Evolutionary conservation across 2,329 filamentous ascomycete species (phyloP), one percentile per base, ranked within the genome.

Genomic region (Mollisia scopiformis): DNA sequence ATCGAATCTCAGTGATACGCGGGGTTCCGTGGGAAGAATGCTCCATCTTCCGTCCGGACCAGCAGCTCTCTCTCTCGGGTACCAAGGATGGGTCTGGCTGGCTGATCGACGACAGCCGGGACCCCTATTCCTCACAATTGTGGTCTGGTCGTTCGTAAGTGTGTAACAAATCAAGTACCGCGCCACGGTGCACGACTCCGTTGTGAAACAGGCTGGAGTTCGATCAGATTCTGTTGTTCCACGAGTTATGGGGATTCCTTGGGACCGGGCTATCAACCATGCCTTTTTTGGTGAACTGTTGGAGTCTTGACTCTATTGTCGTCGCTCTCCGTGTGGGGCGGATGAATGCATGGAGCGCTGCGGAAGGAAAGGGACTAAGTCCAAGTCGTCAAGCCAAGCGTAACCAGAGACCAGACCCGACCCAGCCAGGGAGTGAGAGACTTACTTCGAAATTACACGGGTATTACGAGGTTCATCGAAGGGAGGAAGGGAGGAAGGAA

Each of bases 151-250:
- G 27, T 51, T 51, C 49, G 49, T 31, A 33, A 25, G 19, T 33
- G 49, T 51, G 49, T 51, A 51, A 51, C 49, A 51, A 51, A 51
- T 51, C 49, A 51, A 51, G 49, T 51, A 28, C 49, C 49, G 28
- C 30, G n/a, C 23, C 19, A 51, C 19, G 49, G n/a, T 7, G 49
- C 49, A 33, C 49, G 49, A 51, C 30, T 16, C 31, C 8, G 16
- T 3, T 51, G 49, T 51, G 49, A 51, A 51, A 51, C 49, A 33
- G n/a, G 49, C n/a, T 31, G 49, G 10, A 30, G 49, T 51, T 51
- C 49, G 49, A 51, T 21, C 13, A 8, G 49, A 51, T 51, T 51
- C 49, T 33, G 31, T 51, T 33, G 49, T 51, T 51, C 49, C 49
- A 51, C 49, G 27, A 51, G 47, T 51, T 4, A 31, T 31, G 47